A percentile compares a stretch with the other conserved stretches of the same genome.
Conservation (phyloP, 2,329 filamentous ascomycete species). For the Trichoderma sp. region DNA sequence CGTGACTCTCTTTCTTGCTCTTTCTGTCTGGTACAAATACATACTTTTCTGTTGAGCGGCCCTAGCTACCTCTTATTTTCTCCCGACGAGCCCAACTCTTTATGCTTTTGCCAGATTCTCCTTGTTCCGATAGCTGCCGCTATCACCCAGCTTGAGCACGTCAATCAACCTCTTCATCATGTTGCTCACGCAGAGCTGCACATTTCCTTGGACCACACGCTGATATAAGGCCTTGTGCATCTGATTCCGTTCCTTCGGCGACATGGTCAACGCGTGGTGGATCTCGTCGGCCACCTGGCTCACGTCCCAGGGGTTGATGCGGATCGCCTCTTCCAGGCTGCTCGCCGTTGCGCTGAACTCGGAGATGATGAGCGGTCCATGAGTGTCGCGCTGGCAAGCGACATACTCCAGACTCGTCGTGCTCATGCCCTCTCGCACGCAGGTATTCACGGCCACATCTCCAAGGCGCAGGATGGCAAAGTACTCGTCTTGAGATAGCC, state of each 20-base stretch:
- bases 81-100: not conserved
- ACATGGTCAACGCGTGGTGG: slow-evolving; percentile 77
- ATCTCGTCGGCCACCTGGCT: slow-evolving; percentile 81
- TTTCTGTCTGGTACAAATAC: no score
- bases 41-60: no score
- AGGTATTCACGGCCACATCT: slow-evolving; percentile 90
- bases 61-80: no score
- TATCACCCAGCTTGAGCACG: slow-evolving; percentile 35
- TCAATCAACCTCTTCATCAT: slow-evolving; percentile 1
- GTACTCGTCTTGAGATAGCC: slow-evolving; percentile 85
- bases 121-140: slow-evolving; percentile 18
- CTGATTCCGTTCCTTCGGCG: slow-evolving; percentile 61
- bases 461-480: slow-evolving; percentile 85
- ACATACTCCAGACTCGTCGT: slow-evolving; percentile 96
- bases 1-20: no score
- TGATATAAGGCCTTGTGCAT: slow-evolving; percentile 61
- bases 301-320: slow-evolving; percentile 95
- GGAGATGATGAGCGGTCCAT: slow-evolving; percentile 89
- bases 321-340: slow-evolving; percentile 79
- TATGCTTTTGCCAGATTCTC: not conserved
- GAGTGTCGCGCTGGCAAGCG: slow-evolving; percentile 81
- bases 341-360: slow-evolving; percentile 95
- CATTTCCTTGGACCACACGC: slow-evolving; percentile 13
- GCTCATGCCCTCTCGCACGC: slow-evolving; percentile 95
- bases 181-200: slow-evolving; percentile 12